Evolutionary conservation across 345 rosid species (phyloP).

Genomic region (Salix viminalis): DNA sequence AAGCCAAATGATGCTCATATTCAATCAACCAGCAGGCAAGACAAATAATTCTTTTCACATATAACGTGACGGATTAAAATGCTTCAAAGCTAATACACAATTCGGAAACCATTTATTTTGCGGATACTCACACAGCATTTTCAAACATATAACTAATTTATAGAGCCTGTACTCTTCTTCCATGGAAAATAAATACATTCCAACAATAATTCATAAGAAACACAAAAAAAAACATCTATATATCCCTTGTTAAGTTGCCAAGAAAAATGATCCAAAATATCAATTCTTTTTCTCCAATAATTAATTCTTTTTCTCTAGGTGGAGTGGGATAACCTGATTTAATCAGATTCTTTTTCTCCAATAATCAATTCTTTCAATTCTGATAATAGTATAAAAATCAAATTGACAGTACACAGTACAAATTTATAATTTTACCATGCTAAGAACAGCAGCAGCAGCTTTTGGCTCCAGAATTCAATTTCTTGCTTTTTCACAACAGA

Average conservation of each 20-base stretch:
- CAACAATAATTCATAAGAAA: neutral
- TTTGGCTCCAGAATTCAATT: neutral
- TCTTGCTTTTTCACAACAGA: neutral
- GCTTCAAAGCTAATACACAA: neutral
- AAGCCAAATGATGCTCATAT: neutral
- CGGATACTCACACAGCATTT: neutral
- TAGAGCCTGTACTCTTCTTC: neutral
- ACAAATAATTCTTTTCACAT: neutral
- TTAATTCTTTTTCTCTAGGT: neutral
- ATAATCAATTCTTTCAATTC: neutral
- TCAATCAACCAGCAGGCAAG: neutral
- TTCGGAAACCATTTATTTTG: neutral
- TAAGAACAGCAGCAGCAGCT: neutral
- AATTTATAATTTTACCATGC: neutral
- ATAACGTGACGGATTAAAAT: neutral
- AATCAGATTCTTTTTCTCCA: neutral
- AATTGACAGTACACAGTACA: neutral
- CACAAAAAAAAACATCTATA: neutral
- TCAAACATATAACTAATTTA: neutral
- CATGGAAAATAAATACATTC: neutral
- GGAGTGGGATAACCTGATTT: neutral
- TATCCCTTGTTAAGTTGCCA: neutral
- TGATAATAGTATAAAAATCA: neutral
- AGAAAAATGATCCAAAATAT: neutral
- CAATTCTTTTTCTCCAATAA: neutral